Evolutionary conservation across 2,329 filamentous ascomycete species (phyloP).

Genomic region (Pezicula rhizophila): DNA sequence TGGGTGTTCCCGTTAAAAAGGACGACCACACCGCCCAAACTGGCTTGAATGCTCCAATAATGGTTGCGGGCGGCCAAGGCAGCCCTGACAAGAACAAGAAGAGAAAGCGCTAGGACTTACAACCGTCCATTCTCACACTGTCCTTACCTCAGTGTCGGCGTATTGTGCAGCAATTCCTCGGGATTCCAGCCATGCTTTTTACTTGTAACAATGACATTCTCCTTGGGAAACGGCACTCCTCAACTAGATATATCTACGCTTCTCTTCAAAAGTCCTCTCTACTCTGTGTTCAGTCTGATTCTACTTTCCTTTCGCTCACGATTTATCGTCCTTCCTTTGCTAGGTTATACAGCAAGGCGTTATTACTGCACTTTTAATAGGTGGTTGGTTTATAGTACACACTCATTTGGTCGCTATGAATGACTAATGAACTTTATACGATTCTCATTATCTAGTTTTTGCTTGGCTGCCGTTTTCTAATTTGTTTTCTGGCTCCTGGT

Average conservation of each 20-base stretch:
- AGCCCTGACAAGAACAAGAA: constrained; percentile 60
- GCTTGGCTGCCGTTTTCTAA: background rate
- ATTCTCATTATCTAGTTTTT: background rate
- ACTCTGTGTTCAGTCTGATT: background rate
- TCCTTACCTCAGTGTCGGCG: background rate
- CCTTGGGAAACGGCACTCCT: no score
- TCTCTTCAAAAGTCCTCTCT: background rate
- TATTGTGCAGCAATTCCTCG: background rate
- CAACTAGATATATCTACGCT: background rate
- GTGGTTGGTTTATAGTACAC: no score
- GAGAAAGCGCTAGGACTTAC: constrained; percentile 50
- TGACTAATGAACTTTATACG: background rate
- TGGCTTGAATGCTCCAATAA: constrained; percentile 23
- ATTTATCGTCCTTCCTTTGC: background rate
- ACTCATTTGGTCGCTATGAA: background rate
- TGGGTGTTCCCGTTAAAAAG: constrained; percentile 60
- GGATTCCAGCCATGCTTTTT: background rate
- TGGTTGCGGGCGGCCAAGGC: constrained; percentile 25
- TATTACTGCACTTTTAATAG: no score
- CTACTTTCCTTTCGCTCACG: background rate
- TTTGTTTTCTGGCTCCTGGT: background rate
- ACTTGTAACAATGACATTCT: background rate
- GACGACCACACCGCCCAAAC: constrained; percentile 39
- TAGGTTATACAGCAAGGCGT: no score
- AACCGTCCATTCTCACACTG: background rate